A percentile compares a stretch with the other conserved stretches of the same genome.
Conservation (phyloP, 371 early-diverging fungal species). For the Umbelopsis sp. region DNA sequence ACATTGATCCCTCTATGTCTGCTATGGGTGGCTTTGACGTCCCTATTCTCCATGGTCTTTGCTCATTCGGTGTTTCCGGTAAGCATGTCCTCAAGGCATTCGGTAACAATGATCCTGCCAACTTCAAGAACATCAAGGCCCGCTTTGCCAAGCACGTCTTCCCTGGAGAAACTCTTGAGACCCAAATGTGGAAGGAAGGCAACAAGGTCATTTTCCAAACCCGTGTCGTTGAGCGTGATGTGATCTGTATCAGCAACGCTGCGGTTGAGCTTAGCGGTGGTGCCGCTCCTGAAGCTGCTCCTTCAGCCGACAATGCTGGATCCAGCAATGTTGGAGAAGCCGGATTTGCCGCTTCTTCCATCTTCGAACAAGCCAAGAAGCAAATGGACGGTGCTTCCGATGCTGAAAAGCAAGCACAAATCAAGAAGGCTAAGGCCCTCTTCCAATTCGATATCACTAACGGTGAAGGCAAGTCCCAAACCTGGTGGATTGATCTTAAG, state of each 20-base stretch:
- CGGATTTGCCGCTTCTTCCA: constrained; percentile 23
- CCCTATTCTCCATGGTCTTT: constrained; percentile 96
- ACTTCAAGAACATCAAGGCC: constrained; percentile 86
- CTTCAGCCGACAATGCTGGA: background rate
- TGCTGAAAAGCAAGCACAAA: constrained; percentile 31
- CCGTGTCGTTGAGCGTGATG: constrained; percentile 90
- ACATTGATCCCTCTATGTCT: constrained; percentile 96
- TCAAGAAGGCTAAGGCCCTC: constrained; percentile 64
- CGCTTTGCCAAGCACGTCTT: constrained; percentile 91
- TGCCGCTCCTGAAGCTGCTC: constrained; percentile 30
- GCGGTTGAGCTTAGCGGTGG: constrained; percentile 71
- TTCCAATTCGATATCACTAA: constrained; percentile 78
- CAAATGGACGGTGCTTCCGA: constrained; percentile 27
- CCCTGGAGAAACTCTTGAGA: constrained; percentile 97
- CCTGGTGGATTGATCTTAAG: constrained; percentile 72
- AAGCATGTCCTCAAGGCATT: constrained; percentile 85
- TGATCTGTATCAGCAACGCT: constrained; percentile 83
- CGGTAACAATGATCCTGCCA: constrained; percentile 69
- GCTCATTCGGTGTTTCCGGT: constrained; percentile 89
- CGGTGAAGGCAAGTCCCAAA: constrained; percentile 47
- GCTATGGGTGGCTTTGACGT: constrained; percentile 93
- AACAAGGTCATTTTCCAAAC: constrained; percentile 90
- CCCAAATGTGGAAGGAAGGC: constrained; percentile 94
- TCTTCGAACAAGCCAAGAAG: constrained; percentile 24
- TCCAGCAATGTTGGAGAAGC: constrained; percentile 15